Base-by-base conservation (phyloP, 2,329 filamentous ascomycete species). In the Myriosclerotinia curreyana region DNA sequence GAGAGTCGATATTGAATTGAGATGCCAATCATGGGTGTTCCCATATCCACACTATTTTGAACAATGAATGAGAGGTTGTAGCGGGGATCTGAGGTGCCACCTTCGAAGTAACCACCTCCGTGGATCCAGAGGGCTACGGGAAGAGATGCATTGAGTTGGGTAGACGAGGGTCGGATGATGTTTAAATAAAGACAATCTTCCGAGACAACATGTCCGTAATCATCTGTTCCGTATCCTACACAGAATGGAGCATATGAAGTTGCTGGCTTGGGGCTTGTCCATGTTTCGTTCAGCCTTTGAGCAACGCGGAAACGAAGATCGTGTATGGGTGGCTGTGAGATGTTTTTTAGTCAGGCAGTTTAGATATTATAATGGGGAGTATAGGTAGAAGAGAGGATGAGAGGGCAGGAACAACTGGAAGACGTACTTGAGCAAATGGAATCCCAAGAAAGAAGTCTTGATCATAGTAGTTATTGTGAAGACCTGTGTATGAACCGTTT, bases 81-180 rank as follows among this genome's bases (percentile, higher is more conserved):
- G 3, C 70, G 65, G 3, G 51, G 8, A 49, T 72, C 69, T 22
- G 63, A 51, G 0, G 65, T 49, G 4, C 69, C 70, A 12, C 70
- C 70, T 71, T 76, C 72, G 62, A 71, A 76, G 42, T 79, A 79
- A 9, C 78, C 79, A 48, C 79, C 79, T 52, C 79, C 74, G 66
- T 85, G 80, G 53, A 85, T 84, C 82, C 82, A 86, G 0, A 84
- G 77, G 12, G 76, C 77, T 4, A 86, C 79, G 79, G 83, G n/a
- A 82, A 75, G 44, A 5, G 20, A 22, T 14, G 31, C 34, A 12
- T 49, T 60, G 8, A 11, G 40, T 5, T 17, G 55, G 22, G 20
- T 53, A 40, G 5, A 51, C 34, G 77, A 71, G 0, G 81, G 81
- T 17, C 82, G 77, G 28, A 86, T 75, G 7, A 86, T 77, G 66